Evolutionary conservation across 1,284 basidiomycete genomes (phyloP), one percentile per base, ranked within the genome.

Genomic region (Hemileia vastatrix): DNA sequence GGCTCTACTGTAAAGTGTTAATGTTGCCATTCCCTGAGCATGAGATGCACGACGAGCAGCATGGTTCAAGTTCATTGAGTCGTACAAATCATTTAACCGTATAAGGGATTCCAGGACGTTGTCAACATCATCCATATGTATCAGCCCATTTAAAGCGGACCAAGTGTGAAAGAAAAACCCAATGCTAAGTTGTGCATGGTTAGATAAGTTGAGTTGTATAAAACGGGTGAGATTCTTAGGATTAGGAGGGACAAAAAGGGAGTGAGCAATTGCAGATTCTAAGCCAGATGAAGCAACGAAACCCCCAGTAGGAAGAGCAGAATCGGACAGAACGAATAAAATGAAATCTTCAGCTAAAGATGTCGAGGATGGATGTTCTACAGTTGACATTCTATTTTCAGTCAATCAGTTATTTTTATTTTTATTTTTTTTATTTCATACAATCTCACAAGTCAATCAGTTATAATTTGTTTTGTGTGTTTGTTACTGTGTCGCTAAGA

Each of bases 251-350:
- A 21, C 23, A 33, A 58, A 31, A 21, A 50, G 56, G 6, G 52
- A 43, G 24, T 98, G 94, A 43, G 88, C 86, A 33, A 83, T 77
- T 73, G 86, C 93, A 0, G 90, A 90, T 73, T 98, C 94, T 59
- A 97, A 82, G 0, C 94, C 94, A 1, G 90, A 84, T 0, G 92
- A 93, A 0, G 91, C 88, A 56, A 94, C 88, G 71, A 94, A 94
- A 0, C 90, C 86, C 32, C 90, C 90, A 5, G 87, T 88, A 0
- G 90, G 91, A 1, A 91, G 82, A 72, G 88, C 90, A 64, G 85
- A 84, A 76, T 90, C 88, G 0, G 86, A 81, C 50, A 90, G 81
- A 36, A 90, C 79, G 48, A 90, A 81, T 45, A 88, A 78, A 23
- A 87, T 77, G 71, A 86, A 86, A 43, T 69, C 69, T 18, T 57